A percentile compares a stretch with the other conserved stretches of the same genome.
These are phyloP conservation scores for Stachybotrys chlorohalonatus DNA, from an alignment of 2,329 filamentous ascomycete species.

Conservation along the genomic window DNA sequence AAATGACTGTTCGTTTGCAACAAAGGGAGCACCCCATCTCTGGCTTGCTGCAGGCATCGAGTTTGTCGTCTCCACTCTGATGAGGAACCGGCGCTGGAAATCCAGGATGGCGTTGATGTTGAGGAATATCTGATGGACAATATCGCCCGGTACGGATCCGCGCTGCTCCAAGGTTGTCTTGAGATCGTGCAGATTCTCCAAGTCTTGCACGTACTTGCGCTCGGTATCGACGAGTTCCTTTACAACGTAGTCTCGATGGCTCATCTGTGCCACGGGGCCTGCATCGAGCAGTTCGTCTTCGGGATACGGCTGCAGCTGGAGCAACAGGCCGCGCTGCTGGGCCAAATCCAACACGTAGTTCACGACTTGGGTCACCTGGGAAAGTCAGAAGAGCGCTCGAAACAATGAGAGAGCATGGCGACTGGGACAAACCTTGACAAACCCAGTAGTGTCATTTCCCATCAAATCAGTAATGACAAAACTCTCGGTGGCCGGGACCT, in stretches of 20 bases:
- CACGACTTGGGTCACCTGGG: constrained; percentile 72
- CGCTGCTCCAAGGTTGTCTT: constrained; percentile 86
- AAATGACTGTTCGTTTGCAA: constrained; percentile 76
- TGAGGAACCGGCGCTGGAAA: constrained; percentile 90
- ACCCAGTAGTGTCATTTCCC: constrained; percentile 90
- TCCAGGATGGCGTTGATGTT: constrained; percentile 94
- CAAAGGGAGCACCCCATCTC: constrained; percentile 92
- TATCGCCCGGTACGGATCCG: constrained; percentile 79
- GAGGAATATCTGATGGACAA: constrained; percentile 88
- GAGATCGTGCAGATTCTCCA: constrained; percentile 86
- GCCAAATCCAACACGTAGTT: constrained; percentile 86
- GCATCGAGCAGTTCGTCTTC: constrained; percentile 39
- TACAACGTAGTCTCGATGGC: constrained; percentile 76
- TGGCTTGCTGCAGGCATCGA: constrained; percentile 67
- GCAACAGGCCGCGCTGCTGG: constrained; percentile 66
- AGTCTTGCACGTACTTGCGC: constrained; percentile 93
- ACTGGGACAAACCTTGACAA: constrained; percentile 65
- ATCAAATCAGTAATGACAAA: constrained; percentile 90
- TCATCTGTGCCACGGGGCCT: constrained; percentile 56
- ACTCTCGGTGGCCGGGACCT: constrained; percentile 70
- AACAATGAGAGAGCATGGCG: neutral
- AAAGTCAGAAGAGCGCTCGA: neutral
- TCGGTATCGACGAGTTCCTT: constrained; percentile 90
- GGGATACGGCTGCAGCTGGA: constrained; percentile 48
- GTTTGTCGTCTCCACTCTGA: constrained; percentile 92